Percentiles rank a stretch among this genome's conserved stretches.
These are phyloP conservation scores for Aspergillus carlsbadensis DNA, from an alignment of 495 filamentous ascomycete genomes.

Conservation along the genomic window DNA sequence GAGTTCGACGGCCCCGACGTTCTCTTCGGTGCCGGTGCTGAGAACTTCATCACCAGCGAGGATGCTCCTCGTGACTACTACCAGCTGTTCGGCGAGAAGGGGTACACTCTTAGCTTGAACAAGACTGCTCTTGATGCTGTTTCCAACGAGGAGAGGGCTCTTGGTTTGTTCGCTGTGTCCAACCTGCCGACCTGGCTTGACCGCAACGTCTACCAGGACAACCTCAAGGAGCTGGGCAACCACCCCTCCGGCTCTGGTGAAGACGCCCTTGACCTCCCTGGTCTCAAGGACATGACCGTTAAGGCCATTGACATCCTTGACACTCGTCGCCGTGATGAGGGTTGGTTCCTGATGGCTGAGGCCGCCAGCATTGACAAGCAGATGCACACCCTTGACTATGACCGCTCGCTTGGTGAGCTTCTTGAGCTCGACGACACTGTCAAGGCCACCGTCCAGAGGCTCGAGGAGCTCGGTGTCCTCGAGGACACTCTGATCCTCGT, in stretches of 20 bases:
- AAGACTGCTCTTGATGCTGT: constrained; percentile 59
- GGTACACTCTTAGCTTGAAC: constrained; percentile 64
- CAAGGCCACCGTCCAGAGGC: constrained; percentile 61
- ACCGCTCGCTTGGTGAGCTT: constrained; percentile 74
- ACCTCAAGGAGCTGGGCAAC: constrained; percentile 58
- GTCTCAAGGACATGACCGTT: constrained; percentile 77
- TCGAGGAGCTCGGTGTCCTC: constrained; percentile 53
- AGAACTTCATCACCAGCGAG: constrained; percentile 57
- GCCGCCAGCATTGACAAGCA: constrained; percentile 79
- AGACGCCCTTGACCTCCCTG: constrained; percentile 64
- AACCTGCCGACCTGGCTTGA: constrained; percentile 73
- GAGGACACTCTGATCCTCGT: constrained; percentile 70
- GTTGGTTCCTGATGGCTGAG: constrained; percentile 77
- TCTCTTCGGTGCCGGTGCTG: constrained; percentile 70
- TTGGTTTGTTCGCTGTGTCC: constrained; percentile 66
- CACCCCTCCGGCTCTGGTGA: constrained; percentile 57
- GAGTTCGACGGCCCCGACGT: constrained; percentile 66
- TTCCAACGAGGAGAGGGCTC: constrained; percentile 52
- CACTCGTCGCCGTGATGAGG: constrained; percentile 58
- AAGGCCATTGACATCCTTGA: constrained; percentile 73
- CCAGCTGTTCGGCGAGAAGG: constrained; percentile 59
- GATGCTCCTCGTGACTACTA: constrained; percentile 62
- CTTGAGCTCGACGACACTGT: constrained; percentile 77
- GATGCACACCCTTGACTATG: constrained; percentile 76
- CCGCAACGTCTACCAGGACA: constrained; percentile 66